Percentiles rank a stretch among this genome's conserved stretches.
Evolutionary conservation across 2,329 filamentous ascomycete species (phyloP).

Genomic region (Calycina herbarum): DNA sequence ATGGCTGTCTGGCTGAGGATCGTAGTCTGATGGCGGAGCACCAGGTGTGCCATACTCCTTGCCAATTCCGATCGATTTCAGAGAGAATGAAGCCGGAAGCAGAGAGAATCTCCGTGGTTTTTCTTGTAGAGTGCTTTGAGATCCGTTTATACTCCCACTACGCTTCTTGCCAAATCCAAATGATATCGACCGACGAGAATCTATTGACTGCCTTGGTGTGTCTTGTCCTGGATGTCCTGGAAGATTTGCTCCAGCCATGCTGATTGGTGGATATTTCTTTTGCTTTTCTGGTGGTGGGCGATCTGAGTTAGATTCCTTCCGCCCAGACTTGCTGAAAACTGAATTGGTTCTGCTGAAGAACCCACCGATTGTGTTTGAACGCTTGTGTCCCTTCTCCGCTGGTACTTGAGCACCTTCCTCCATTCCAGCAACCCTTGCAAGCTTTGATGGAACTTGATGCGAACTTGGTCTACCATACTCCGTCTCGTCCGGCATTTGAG

Average conservation of each 20-base stretch:
- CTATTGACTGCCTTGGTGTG: slow-evolving; percentile 60
- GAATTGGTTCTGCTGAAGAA: slow-evolving; percentile 83
- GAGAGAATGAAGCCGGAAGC: slow-evolving; percentile 62
- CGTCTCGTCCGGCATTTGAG: slow-evolving; percentile 54
- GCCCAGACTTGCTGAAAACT: slow-evolving; percentile 61
- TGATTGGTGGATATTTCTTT: slow-evolving; percentile 79
- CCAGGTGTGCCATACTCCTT: slow-evolving; percentile 45
- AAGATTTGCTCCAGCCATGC: slow-evolving; percentile 72
- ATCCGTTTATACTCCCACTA: slow-evolving; percentile 64
- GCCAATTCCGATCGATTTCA: slow-evolving; percentile 63
- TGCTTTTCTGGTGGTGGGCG: slow-evolving; percentile 55
- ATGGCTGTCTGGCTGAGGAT: slow-evolving; percentile 29
- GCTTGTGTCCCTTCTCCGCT: slow-evolving; percentile 56
- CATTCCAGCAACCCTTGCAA: slow-evolving; percentile 59
- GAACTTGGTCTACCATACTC: slow-evolving; percentile 62
- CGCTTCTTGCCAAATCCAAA: slow-evolving; percentile 69
- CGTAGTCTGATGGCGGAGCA: slow-evolving; percentile 28
- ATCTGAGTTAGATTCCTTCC: slow-evolving; percentile 36
- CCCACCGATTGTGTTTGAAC: slow-evolving; percentile 75
- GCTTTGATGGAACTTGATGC: slow-evolving; percentile 56
- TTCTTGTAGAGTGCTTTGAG: slow-evolving; percentile 52
- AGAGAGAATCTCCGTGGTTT: slow-evolving; percentile 70
- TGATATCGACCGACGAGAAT: slow-evolving; percentile 72
- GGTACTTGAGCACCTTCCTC: slow-evolving; percentile 36
- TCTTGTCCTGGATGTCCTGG: slow-evolving; percentile 14